Base-by-base conservation (phyloP, 208 protist species). In the Crithidia acanthocephali region DNA sequence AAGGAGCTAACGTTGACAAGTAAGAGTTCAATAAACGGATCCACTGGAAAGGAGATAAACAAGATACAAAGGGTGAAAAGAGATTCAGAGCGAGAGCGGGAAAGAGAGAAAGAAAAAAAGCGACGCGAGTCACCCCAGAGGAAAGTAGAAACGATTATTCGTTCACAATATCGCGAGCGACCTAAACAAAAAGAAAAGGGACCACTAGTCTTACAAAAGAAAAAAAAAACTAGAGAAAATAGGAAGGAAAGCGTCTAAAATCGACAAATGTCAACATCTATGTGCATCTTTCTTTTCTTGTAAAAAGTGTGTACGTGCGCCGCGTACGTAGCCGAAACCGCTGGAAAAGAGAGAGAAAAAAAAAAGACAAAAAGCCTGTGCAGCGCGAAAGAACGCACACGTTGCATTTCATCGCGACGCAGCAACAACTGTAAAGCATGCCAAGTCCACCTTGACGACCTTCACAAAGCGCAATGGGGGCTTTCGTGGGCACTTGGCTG, bases 331-430 rank as follows among this genome's bases (percentile, higher is more conserved):
- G 18, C n/a, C n/a, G n/a, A n/a, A n/a, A n/a, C n/a, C 9, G 9
- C 44, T 13, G 8, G 11, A 48, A 48, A 48, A 53, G 32, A 61
- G 8, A 52, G 18, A 65, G 45, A 53, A 52, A 53, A 23, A 20
- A 42, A 44, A 23, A 20, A 65, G 37, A 18, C 58, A 63, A 48
- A 40, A 40, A 40, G 35, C 44, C 16, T 50, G 44, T n/a, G n/a
- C n/a, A n/a, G n/a, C n/a, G n/a, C n/a, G n/a, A n/a, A n/a, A n/a
- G n/a, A n/a, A n/a, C n/a, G n/a, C n/a, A n/a, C n/a, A n/a, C 35
- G 5, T 11, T 40, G 35, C 35, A 40, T 11, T 40, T 40, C 11
- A 11, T 11, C 35, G 35, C 35, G 35, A 40, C 11, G 35, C 35
- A 40, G 35, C 35, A 40, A 40, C n/a, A 40, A 40, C 35, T 40